Evolutionary conservation across 768 basidiomycete species (phyloP), one percentile per base, ranked within the genome.

Genomic region (Lanmaoa rubissima): DNA sequence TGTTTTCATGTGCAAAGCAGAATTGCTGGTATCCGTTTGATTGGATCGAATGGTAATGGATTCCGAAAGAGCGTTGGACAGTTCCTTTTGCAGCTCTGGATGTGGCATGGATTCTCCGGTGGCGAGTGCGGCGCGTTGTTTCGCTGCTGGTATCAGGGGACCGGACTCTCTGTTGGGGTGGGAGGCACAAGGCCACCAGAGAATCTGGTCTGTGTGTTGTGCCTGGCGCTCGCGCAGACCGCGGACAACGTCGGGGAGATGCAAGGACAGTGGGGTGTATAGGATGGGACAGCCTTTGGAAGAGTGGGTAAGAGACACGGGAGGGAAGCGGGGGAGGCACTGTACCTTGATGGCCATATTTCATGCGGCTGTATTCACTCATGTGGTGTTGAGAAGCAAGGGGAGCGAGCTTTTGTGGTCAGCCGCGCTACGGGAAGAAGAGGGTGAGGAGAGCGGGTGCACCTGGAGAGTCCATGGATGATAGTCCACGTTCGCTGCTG

Each of bases 341-440:
- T 8, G 14, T n/a, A 71, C 73, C 76, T 55, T 63, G 48, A n/a
- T 70, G 69, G 6, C 89, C 90, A 56, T 82, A 85, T 69, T 90
- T 90, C 26, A 83, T 69, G 52, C 81, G 78, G 63, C 81, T 88
- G 68, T 92, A 90, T 44, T 86, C 82, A 73, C 85, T 87, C 54
- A 65, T 51, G 61, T 91, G 90, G 71, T 90, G 86, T 62, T 91
- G 88, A 7, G 87, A 90, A 3, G 88, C 87, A 17, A 92, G 74
- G 3, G 66, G 71, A 1, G 78, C 76, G 47, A 88, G 79, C 78
- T 85, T 54, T 14, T 46, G 41, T 24, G 8, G 46, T 57, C 36
- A 58, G 58, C 39, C 21, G 21, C 28, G 38, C 36, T 7, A 34
- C 14, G 6, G 1, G 9, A 21, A 19, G 28, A 4, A 21, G 41